Evolutionary conservation across 768 basidiomycete species (phyloP).

Genomic region (Podaxis sp.): DNA sequence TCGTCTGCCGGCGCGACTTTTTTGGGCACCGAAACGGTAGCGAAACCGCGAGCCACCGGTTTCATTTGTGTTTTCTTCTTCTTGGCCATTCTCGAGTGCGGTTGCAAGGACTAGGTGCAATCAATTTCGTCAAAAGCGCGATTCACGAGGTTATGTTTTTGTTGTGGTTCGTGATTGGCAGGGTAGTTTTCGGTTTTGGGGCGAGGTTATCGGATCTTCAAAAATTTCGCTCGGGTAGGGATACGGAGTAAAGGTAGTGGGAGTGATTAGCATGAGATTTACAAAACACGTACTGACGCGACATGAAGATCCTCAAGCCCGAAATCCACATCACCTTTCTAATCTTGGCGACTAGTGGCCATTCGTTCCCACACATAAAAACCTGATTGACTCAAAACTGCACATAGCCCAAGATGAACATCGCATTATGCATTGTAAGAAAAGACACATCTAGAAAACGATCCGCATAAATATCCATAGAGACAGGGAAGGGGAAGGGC

Average conservation of each 20-base stretch:
- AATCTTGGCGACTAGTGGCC: neutral
- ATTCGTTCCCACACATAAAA: constrained; percentile 5
- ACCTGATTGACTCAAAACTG: neutral
- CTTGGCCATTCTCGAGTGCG: constrained; percentile 57
- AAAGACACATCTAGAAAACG: constrained; percentile 6
- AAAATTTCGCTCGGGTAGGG: neutral
- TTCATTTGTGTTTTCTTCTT: constrained; percentile 85
- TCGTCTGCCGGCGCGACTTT: constrained; percentile 44
- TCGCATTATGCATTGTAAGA: neutral
- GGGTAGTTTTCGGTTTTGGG: neutral
- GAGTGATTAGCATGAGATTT: neutral
- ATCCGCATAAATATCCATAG: constrained; percentile 16
- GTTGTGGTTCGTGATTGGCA: neutral
- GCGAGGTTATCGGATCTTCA: neutral
- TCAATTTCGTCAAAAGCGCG: neutral
- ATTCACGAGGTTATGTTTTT: neutral
- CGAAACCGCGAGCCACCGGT: constrained; percentile 73
- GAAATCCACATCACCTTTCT: neutral
- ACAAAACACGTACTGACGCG: constrained; percentile 1
- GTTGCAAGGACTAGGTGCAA: neutral
- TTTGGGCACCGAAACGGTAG: constrained; percentile 82
- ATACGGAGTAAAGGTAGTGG: neutral
- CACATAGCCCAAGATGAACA: neutral
- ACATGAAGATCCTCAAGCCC: constrained; percentile 2
- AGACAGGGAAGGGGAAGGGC: constrained; percentile 5